phyloP scores from a whole-genome alignment of 306 rosid species.

The Acacia acuminata region DNA sequence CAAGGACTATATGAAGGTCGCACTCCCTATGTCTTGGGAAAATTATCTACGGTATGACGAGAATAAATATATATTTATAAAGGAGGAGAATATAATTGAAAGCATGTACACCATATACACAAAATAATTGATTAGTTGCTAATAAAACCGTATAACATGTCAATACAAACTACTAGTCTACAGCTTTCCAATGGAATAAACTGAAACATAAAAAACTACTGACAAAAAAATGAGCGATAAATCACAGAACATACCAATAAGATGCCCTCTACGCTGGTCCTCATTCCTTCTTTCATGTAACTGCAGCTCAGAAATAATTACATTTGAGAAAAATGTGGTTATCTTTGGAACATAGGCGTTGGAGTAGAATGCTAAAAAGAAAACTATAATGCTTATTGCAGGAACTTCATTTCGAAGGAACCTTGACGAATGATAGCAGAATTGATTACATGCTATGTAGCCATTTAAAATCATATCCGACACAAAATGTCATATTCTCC shows the following conservation, averaged over 20 bases:
- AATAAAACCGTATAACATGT: neutral
- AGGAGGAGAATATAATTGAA: neutral
- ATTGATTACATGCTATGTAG: neutral
- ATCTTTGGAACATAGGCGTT: neutral
- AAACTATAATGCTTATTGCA: neutral
- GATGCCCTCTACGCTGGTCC: conserved; percentile 97
- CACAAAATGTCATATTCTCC: neutral
- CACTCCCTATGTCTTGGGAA: neutral
- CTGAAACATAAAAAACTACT: neutral
- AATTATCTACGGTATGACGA: neutral
- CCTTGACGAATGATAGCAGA: neutral
- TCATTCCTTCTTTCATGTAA: conserved; percentile 97
- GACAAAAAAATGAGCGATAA: neutral
- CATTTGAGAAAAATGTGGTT: neutral
- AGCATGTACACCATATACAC: neutral
- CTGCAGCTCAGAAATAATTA: conserved; percentile 46
- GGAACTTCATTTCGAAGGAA: neutral
- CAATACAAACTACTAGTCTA: neutral
- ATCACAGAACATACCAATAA: conserved; percentile 60
- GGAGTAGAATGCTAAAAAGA: neutral
- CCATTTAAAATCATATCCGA: neutral
- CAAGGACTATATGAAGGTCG: too few relatives aligned
- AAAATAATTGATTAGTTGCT: neutral
- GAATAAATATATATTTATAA: too few relatives aligned
- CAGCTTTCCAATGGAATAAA: neutral